Conservation (phyloP, 1,284 basidiomycete genomes). For the Fistulina hepatica region DNA sequence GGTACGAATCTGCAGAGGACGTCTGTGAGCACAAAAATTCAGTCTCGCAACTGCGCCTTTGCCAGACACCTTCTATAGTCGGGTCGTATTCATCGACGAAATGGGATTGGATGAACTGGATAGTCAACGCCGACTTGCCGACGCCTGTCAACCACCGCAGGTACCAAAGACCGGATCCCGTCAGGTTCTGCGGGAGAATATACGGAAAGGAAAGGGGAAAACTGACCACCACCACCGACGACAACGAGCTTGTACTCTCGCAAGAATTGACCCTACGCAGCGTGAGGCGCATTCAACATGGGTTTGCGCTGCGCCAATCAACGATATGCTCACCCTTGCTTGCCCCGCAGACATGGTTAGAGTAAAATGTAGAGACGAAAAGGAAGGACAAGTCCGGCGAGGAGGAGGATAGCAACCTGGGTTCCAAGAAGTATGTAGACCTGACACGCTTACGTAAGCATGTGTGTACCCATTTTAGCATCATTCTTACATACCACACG, state of each 20-base stretch:
- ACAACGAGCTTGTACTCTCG: conserved; percentile 96
- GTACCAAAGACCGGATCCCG: neutral
- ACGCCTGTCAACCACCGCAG: conserved; percentile 64
- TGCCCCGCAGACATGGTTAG: no score
- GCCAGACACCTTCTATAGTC: conserved; percentile 84
- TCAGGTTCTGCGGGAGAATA: neutral
- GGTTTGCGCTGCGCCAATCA: no score
- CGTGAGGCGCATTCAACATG: no score
- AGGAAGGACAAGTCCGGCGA: no score
- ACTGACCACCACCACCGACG: conserved; percentile 91
- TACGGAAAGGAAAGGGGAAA: neutral
- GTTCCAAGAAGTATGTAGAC: no score
- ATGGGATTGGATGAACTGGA: conserved; percentile 95
- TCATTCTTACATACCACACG: no score
- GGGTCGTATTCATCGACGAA: conserved; percentile 99
- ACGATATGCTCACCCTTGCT: no score
- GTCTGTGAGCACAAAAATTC: neutral
- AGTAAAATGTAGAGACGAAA: no score
- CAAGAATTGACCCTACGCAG: conserved; percentile 74
- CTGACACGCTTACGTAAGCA: no score
- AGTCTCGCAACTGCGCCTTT: conserved; percentile 1
- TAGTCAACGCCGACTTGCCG: conserved; percentile 93
- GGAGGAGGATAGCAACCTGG: no score
- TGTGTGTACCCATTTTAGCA: no score
- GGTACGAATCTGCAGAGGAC: conserved; percentile 68